These are phyloP conservation scores for Cryphonectria parasitica DNA, from an alignment of 2,329 filamentous ascomycete genomes.

Conservation along the genomic window DNA sequence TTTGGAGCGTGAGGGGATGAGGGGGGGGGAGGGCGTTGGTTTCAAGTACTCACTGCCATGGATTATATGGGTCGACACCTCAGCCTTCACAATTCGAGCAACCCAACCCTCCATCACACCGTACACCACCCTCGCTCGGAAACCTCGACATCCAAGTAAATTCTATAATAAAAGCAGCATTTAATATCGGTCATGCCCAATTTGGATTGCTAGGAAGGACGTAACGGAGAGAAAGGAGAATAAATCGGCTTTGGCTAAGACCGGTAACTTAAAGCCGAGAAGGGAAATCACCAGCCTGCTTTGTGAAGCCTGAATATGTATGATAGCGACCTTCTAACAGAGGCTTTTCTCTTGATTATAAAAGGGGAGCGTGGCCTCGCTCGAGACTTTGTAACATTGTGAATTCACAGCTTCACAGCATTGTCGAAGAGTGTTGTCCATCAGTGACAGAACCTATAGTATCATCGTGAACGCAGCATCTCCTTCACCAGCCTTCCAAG, in stretches of 20 bases:
- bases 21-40: too few species aligned
- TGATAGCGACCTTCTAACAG: not conserved
- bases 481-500: not conserved
- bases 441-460: not conserved
- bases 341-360: not conserved
- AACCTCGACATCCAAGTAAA: not conserved
- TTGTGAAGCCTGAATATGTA: not conserved
- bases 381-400: not conserved
- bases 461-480: not conserved
- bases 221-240: conserved; percentile 6
- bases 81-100: not conserved
- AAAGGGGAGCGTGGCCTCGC: not conserved
- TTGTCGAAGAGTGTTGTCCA: not conserved
- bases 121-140: not conserved
- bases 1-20: too few species aligned
- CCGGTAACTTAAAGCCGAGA: not conserved
- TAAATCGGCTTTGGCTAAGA: conserved; percentile 9
- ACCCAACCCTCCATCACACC: not conserved
- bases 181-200: not conserved
- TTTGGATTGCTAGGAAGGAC: not conserved
- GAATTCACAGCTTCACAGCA: not conserved
- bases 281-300: not conserved
- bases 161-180: too few species aligned
- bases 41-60: too few species aligned
- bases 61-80: too few species aligned